Base-by-base conservation (phyloP, 73 alveolate species). In the Paramecium sonneborni region DNA sequence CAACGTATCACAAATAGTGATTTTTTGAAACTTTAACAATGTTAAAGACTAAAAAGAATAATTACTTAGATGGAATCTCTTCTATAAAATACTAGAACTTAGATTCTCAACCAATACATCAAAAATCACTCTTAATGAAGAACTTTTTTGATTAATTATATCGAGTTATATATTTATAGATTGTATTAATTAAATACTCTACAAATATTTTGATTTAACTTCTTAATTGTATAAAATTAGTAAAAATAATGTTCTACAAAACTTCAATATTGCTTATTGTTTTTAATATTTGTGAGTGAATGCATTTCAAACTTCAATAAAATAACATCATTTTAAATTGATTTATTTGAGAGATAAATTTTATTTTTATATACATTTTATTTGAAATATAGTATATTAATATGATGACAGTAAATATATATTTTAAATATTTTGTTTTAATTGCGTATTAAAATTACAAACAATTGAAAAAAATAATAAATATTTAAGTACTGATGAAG, bases 91-190 rank as follows among this genome's bases (percentile, higher is more conserved):
- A 35, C 87, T 0, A 74, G 87, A 74, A 74, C 62, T 34, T 37
- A 74, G 20, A 74, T 74, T 39, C 56, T 74, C 26, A 74, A 74
- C 44, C 32, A 74, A 39, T 74, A 37, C 68, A 34, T 74, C 18
- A 35, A 74, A 15, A 74, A 74, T 18, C 56, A 34, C 37, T 21
- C 34, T 21, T 3, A 74, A 74, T 37, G 56, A 39, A 62, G 56
- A 12, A 15, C 58, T 21, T 74, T 37, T 35, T 74, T 37, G 56
- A 52, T 52, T 18, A 52, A n/a, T 74, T 21, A 30, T 74, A 39
- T 74, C 84, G 87, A 74, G 87, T 74, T 74, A 74, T 74, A 74
- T 74, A 35, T 62, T 9, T 62, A 62, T 62, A 11, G 21, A 62
- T n/a, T 28, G 20, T 34, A 34, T 35, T 72, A 72, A 35, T 18